These are phyloP conservation scores for Groenewaldozyma salmanticensis DNA, from an alignment of 805 yeast species.

Conservation along the genomic window DNA sequence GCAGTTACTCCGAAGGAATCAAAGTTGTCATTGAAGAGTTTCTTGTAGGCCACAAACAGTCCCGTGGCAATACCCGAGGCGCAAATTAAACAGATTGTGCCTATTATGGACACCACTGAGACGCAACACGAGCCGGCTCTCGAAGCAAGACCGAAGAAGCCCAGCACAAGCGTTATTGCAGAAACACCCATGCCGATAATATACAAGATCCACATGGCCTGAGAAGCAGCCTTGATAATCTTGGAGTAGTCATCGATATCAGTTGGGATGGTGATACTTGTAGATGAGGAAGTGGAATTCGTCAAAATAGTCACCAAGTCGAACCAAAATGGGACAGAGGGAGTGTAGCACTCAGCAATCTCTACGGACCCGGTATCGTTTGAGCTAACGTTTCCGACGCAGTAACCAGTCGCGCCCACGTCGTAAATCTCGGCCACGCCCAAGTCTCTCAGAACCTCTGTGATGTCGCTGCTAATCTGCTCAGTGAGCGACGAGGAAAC, in stretches of 20 bases:
- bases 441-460: slow-evolving; percentile 17
- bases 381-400: slow-evolving; percentile 34
- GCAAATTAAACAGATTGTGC: slow-evolving; percentile 26
- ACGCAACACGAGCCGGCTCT: slow-evolving; percentile 38
- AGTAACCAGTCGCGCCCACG: slow-evolving; percentile 58
- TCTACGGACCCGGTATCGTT: slow-evolving; percentile 5
- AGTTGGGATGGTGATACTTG: slow-evolving; percentile 41
- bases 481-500: slow-evolving; percentile 10
- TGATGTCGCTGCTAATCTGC: slow-evolving; percentile 11
- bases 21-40: slow-evolving; percentile 41
- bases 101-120: slow-evolving; percentile 33
- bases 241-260: slow-evolving; percentile 38
- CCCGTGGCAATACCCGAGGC: slow-evolving; percentile 57
- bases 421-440: slow-evolving; percentile 41
- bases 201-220: slow-evolving; percentile 51
- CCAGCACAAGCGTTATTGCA: slow-evolving; percentile 28
- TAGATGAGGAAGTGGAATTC: slow-evolving; percentile 19
- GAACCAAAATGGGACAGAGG: slow-evolving; percentile 47
- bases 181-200: slow-evolving; percentile 38
- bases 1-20: slow-evolving; percentile 47
- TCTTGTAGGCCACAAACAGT: slow-evolving; percentile 39
- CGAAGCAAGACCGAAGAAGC: slow-evolving; percentile 38
- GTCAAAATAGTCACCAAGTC: slow-evolving; percentile 37
- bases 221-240: slow-evolving; percentile 38
- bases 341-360: slow-evolving; percentile 39